Conservation (phyloP, 306 rosid genomes). For the Canavalia ensiformis region DNA sequence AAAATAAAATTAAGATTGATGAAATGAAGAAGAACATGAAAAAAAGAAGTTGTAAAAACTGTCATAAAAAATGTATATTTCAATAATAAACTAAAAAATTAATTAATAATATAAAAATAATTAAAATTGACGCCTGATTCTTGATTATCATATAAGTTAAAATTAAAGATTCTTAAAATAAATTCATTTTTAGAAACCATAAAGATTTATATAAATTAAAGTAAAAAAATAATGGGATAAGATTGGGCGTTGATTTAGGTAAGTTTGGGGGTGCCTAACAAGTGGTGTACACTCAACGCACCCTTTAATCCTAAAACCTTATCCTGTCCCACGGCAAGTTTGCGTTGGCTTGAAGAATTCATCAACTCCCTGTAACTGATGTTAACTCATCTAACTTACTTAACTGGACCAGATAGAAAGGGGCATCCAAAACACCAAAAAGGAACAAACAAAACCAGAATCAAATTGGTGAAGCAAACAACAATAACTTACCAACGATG, state of each 20-base stretch:
- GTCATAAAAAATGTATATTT: too few relatives aligned
- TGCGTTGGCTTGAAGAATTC: slow-evolving; percentile 42
- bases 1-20: too few relatives aligned
- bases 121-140: too few relatives aligned
- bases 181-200: too few relatives aligned
- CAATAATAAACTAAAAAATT: too few relatives aligned
- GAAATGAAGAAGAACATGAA: too few relatives aligned
- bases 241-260: background rate
- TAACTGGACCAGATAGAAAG: background rate
- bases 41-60: too few relatives aligned
- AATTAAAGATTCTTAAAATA: too few relatives aligned
- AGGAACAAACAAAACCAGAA: background rate
- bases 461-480: slow-evolving; percentile 14
- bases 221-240: background rate
- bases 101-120: too few relatives aligned
- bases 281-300: slow-evolving; percentile 21
- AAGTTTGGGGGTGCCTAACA: background rate
- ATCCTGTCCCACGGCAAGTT: background rate
- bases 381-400: background rate
- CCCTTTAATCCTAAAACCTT: slow-evolving; percentile 4
- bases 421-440: background rate
- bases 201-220: too few relatives aligned
- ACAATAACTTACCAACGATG: slow-evolving; percentile 63
- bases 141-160: too few relatives aligned
- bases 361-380: background rate